phyloP scores from a whole-genome alignment of 2,329 filamentous ascomycete genomes.

The Sporothrix sp. region DNA sequence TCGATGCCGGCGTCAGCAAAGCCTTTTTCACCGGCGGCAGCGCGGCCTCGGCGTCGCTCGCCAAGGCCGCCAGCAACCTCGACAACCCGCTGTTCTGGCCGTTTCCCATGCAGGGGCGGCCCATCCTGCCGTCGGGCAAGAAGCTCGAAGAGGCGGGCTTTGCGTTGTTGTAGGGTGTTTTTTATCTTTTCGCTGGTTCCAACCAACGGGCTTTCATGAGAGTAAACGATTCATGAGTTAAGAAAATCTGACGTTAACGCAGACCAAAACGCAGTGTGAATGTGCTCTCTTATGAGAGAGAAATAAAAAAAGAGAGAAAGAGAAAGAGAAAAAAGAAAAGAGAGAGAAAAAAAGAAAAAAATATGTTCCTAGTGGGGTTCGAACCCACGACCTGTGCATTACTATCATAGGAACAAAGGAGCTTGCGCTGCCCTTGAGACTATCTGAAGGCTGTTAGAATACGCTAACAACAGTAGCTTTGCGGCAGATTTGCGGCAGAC shows the following conservation, averaged over 20 bases:
- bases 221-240: too few relatives aligned
- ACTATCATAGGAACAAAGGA: constrained; percentile 19
- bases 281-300: too few relatives aligned
- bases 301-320: background rate
- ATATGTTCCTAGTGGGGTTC: constrained; percentile 21
- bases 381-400: constrained; percentile 22
- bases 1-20: constrained; percentile 3
- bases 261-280: too few relatives aligned
- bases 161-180: constrained; percentile 31
- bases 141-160: constrained; percentile 45
- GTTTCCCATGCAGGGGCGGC: constrained; percentile 50
- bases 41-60: constrained; percentile 6
- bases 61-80: constrained; percentile 27
- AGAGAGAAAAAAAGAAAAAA: background rate
- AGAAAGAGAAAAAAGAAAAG: background rate
- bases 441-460: constrained; percentile 19
- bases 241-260: too few relatives aligned
- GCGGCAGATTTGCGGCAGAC: too few relatives aligned
- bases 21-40: constrained; percentile 2
- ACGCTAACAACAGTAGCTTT: too few relatives aligned
- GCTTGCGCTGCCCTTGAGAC: constrained; percentile 14
- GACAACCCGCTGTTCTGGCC: constrained; percentile 52
- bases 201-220: too few relatives aligned
- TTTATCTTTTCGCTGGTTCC: too few relatives aligned
- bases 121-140: constrained; percentile 39